A percentile compares a stretch with the other conserved stretches of the same genome.
phyloP scores from a whole-genome alignment of 2,329 filamentous ascomycete genomes.

The Aureobasidium namibiae region DNA sequence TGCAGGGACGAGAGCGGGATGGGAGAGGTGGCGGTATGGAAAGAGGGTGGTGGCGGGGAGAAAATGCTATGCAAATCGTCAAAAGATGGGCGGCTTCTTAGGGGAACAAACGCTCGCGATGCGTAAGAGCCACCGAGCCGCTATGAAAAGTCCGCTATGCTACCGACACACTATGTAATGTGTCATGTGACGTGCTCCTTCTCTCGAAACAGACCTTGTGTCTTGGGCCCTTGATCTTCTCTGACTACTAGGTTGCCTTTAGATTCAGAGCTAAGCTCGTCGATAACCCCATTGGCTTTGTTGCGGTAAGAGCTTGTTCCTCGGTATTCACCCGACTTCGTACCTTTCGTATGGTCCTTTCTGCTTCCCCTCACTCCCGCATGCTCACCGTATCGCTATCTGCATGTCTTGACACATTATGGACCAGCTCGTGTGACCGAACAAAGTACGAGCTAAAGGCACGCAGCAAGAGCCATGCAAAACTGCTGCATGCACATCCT shows the following conservation, averaged over 20 bases:
- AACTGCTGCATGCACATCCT: slow-evolving; percentile 3
- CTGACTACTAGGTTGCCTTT: not conserved
- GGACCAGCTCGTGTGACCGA: slow-evolving; percentile 4
- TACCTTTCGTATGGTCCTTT: not conserved
- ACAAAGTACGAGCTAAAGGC: not conserved
- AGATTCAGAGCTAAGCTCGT: not conserved
- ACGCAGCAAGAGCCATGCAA: not conserved
- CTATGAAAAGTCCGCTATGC: slow-evolving; percentile 10
- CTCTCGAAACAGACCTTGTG: not conserved
- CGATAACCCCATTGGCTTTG: not conserved
- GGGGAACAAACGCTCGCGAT: slow-evolving; percentile 4
- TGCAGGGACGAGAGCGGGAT: not conserved
- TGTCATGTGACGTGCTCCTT: not conserved
- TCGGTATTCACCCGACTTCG: not conserved
- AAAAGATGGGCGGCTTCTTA: slow-evolving; percentile 6
- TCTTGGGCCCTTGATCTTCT: not conserved
- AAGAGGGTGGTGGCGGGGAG: slow-evolving; percentile 2
- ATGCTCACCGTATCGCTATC: not conserved
- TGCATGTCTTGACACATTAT: not conserved
- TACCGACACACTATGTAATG: not conserved
- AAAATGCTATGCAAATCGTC: slow-evolving; percentile 8
- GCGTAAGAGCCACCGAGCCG: slow-evolving; percentile 10
- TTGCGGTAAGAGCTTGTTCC: not conserved
- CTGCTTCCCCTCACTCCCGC: not conserved
- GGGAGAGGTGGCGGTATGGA: not conserved